Evolutionary conservation across 805 yeast genomes (phyloP), one percentile per base, ranked within the genome.

Genomic region (Zygoascus tannicola): DNA sequence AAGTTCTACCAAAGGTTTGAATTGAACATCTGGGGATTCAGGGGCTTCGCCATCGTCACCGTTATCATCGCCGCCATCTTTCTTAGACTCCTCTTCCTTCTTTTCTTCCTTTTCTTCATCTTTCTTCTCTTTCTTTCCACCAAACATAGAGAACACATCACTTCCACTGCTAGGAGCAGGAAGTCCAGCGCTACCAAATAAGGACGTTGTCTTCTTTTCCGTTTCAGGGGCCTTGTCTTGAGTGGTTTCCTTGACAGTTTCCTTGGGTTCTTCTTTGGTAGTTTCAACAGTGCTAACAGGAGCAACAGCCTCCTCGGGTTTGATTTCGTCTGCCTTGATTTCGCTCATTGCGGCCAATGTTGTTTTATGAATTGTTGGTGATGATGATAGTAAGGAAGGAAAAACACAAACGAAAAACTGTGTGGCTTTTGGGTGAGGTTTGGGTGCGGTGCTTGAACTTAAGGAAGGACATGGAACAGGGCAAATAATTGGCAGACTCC

Each of bases 1-100:
- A 56, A 92, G 78, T 67, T 85, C 84, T 49, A 92, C 97, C 51
- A 92, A 71, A 42, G 98, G 98, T 71, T 90, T 97, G 58, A 92
- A 92, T 66, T 92, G 96, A 50, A 92, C 90, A 56, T 84, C 87
- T 45, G 79, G 82, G 51, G 79, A 79, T 58, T 78, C 88, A 54
- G 74, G 81, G 4, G 67, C 80, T 48, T 70, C 82, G 18, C 75
- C 81, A 21, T 75, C 83, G 16, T 68, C 74, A 26, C 12, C 30
- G 8, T 16, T 16, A 20, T 65, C 51, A 28, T 55, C 58, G 28
- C 54, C 58, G 37, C 64, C 64, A 35, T 62, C 64, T 62, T 34
- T 64, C 62, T 32, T 62, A 53, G 20, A 59, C 52, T 43, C 69
- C 66, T 74, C 55, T 7, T 40, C 49, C 44, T 56, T 56, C 26